Conservation (phyloP, 805 yeast genomes). For the Teunomyces gatunensis region DNA sequence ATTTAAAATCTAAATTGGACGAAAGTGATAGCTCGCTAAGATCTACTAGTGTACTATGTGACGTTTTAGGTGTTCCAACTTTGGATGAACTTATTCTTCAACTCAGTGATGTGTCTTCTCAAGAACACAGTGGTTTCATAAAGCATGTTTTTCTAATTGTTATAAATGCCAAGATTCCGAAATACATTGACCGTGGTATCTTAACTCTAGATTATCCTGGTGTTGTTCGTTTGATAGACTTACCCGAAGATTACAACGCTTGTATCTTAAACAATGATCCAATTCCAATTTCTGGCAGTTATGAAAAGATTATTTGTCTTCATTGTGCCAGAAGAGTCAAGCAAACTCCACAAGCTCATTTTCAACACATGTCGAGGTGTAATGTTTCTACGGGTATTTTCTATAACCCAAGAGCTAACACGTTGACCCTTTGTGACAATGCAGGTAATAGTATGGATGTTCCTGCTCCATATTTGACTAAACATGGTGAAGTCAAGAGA, state of each 20-base stretch:
- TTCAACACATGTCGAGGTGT: slow-evolving; percentile 28
- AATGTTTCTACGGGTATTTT: slow-evolving; percentile 12
- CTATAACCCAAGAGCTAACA: slow-evolving; percentile 22
- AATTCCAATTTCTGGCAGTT: slow-evolving; percentile 12
- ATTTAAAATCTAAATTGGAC: slow-evolving; percentile 15
- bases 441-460: slow-evolving; percentile 30
- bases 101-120: background rate
- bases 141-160: slow-evolving; percentile 20
- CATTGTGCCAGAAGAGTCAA: slow-evolving; percentile 28
- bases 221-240: slow-evolving; percentile 47
- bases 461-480: slow-evolving; percentile 69
- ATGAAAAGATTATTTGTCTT: slow-evolving; percentile 31
- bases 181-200: slow-evolving; percentile 19
- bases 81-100: slow-evolving; percentile 16
- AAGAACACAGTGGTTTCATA: slow-evolving; percentile 13
- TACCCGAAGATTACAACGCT: slow-evolving; percentile 44
- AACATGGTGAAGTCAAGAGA: slow-evolving; percentile 71
- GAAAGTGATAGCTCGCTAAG: slow-evolving; percentile 14
- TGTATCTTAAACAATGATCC: slow-evolving; percentile 23
- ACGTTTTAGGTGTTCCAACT: slow-evolving; percentile 22
- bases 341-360: slow-evolving; percentile 13
- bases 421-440: slow-evolving; percentile 21
- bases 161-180: slow-evolving; percentile 25
- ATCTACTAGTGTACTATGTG: slow-evolving; percentile 23
- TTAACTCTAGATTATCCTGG: slow-evolving; percentile 51